Evolutionary conservation across 345 rosid genomes (phyloP).

Genomic region (Dovyalis caffra): DNA sequence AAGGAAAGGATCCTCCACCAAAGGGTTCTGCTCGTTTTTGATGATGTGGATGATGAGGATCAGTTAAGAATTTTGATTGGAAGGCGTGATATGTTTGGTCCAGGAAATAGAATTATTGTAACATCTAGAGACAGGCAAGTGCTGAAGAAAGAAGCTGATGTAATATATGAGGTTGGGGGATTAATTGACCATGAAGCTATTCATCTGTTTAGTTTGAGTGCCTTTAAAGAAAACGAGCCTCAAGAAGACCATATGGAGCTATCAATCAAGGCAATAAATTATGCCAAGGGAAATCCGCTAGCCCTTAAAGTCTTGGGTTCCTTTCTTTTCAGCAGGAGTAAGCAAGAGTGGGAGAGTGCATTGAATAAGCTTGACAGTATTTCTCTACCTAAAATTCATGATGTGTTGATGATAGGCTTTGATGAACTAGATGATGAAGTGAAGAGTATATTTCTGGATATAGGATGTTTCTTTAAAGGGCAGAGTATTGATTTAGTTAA

Average conservation of each 20-base stretch:
- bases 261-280: background rate
- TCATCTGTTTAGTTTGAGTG: conserved; percentile 3
- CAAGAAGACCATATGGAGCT: background rate
- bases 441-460: conserved; percentile 3
- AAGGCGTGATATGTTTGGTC: background rate
- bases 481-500: background rate
- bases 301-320: conserved; percentile 16
- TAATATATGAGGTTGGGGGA: background rate
- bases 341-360: too few relatives aligned
- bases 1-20: background rate
- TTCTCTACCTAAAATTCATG: background rate
- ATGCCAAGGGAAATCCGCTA: conserved; percentile 12
- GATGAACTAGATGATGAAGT: background rate
- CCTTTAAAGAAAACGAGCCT: conserved; percentile 1
- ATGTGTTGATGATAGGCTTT: background rate
- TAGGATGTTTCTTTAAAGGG: conserved; percentile 9
- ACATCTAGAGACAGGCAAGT: conserved; percentile 4
- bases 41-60: background rate
- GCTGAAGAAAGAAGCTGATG: background rate
- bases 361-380: background rate
- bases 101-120: background rate
- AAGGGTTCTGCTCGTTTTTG: conserved; percentile 7
- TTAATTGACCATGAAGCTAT: background rate
- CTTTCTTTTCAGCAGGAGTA: background rate
- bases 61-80: background rate